Evolutionary conservation across 2,329 filamentous ascomycete species (phyloP), one percentile per base, ranked within the genome.

Genomic region (Aspergillus sp.): DNA sequence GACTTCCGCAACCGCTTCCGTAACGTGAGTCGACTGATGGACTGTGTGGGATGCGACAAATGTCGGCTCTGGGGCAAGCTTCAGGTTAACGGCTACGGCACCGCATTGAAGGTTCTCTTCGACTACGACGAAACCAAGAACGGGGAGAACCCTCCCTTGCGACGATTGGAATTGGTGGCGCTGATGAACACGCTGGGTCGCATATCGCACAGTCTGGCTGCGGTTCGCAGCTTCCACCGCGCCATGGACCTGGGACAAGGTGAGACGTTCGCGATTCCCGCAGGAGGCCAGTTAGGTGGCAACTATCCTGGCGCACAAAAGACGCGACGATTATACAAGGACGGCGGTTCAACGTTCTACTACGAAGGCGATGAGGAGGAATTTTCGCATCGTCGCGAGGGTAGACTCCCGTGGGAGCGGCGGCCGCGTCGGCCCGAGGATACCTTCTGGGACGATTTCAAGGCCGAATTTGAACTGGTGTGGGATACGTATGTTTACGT

Each of bases 31-130:
- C 83, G 93, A 36, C 78, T 97, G 54, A 98, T 98, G 93, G 93
- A 98, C 68, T 98, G 93, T 57, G 91, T 97, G 19, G 93, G 93
- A 40, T 98, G 93, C 68, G 93, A 98, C 72, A 98, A 98, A 73
- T 98, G 93, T 70, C 83, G 93, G 6, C 81, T 98, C 2, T 98
- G 93, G 93, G 93, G 93, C 42, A 98, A 98, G 71, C 72, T 98
- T 34, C 93, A 98, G 71, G 94, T 89, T 0, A 86, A 87, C 8
- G 93, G 93, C 2, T 97, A 96, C 63, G 93, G 93, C 43, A 88
- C 93, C 0, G 93, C 93, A 0, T 73, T 98, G 52, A 98, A 98
- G 71, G 85, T 98, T 4, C 77, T 98, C 1, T 98, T 98, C 60
- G 93, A 98, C 67, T 93, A 89, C 52, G 89, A 94, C 55, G 77